Base-by-base conservation (phyloP, 352 stramenopile genomes). In the Globisporangium irregulare region DNA sequence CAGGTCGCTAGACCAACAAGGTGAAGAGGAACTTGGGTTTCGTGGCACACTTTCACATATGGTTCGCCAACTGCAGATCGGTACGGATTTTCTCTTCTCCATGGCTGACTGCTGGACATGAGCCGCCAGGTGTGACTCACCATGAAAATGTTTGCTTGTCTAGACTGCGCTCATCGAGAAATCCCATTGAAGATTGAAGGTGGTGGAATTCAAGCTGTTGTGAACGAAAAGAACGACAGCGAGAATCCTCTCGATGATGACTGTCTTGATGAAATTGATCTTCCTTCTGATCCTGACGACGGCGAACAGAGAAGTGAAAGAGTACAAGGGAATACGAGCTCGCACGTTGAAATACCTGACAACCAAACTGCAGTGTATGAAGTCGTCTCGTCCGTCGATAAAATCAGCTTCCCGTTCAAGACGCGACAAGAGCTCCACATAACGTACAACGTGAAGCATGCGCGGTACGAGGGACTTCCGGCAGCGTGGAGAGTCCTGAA, bases 401-500 rank as follows among this genome's bases (percentile, higher is more conserved):
- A 74, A 58, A 90, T 92, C 66, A 92, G 84, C 53, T 75, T 80
- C 38, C 84, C 84, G 1, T 92, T 89, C 73, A 89, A 89, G 54
- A 85, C 70, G 4, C 73, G 76, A 0, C 85, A 88, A 62, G 83
- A 89, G 34, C 68, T 92, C 0, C 86, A 95, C 64, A 84, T 94
- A 1, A 90, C 78, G 1, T 95, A 92, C 64, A 90, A 95, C 66
- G 69, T 70, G 1, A 77, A 88, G 32, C 61, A 76, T 10, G 82
- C 84, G 22, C 77, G 86, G n/a, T 94, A 89, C 59, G 87, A 94
- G 73, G 88, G 88, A 5, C 66, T 94, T 0, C 88, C 88, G 0
- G 73, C 70, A 20, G 84, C 75, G 10, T 95, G 88, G 88, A 64
- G 77, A 10, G 62, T 73, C 4, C 60, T 91, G 6, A 93, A 94